These are phyloP conservation scores for maize (Zea mays) DNA, from an alignment of 176 grass and related monocot species.

Conservation along the genomic window DNA sequence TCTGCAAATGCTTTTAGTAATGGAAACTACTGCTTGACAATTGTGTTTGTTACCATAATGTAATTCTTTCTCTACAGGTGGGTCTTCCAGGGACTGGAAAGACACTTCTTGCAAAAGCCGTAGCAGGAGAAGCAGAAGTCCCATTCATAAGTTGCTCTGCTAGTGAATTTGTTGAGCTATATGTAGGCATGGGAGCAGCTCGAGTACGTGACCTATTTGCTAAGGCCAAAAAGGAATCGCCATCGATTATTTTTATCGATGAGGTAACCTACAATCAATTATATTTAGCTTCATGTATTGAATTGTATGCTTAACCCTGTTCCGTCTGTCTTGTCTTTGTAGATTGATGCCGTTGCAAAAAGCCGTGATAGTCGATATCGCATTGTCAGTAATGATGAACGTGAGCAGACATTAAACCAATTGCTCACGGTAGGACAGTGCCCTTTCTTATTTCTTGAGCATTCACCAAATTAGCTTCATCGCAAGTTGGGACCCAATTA, in stretches of 20 bases:
- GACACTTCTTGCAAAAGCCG: conserved; percentile 97
- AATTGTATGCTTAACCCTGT: conserved; percentile 27
- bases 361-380: conserved; percentile 92
- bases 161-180: conserved; percentile 99
- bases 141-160: conserved; percentile 99
- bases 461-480: conserved; percentile 17
- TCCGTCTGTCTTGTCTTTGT: conserved; percentile 16
- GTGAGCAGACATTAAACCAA: conserved; percentile 97
- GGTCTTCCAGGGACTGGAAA: conserved; percentile 98
- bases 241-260: conserved; percentile 97
- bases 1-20: conserved; percentile 31
- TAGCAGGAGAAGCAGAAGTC: conserved; percentile 98
- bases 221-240: conserved; percentile 89
- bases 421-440: conserved; percentile 76
- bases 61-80: conserved; percentile 62
- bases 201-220: conserved; percentile 97
- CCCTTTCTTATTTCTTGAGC: conserved; percentile 13
- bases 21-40: conserved; percentile 11
- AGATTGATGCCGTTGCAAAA: conserved; percentile 99
- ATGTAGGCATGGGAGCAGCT: conserved; percentile 98
- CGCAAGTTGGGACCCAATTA: conserved; percentile 12
- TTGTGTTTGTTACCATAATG: conserved; percentile 18
- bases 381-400: conserved; percentile 95
- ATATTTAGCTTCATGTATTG: conserved; percentile 33
- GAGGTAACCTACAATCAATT: conserved; percentile 53